Conservation (phyloP, 495 filamentous ascomycete genomes). For the Neurospora terricola region DNA sequence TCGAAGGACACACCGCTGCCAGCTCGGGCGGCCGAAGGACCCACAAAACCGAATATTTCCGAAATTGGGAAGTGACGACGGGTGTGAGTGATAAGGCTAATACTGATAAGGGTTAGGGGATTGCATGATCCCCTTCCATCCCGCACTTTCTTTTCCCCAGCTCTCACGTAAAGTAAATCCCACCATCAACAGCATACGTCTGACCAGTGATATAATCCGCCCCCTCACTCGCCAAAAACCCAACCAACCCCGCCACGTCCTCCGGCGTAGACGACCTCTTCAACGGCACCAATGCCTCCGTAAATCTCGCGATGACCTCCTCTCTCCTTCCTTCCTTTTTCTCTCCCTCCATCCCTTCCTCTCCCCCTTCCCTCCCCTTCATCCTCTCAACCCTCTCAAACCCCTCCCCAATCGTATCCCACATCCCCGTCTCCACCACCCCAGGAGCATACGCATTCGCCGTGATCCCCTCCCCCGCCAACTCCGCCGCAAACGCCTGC, state of each 20-base stretch:
- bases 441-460: conserved; percentile 55
- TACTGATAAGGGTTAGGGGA: neutral
- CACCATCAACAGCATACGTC: conserved; percentile 53
- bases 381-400: conserved; percentile 20
- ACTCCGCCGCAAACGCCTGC: conserved; percentile 48
- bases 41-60: neutral
- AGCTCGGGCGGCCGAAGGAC: neutral
- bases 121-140: too few relatives aligned
- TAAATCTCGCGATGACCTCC: conserved; percentile 40
- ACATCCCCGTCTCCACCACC: conserved; percentile 52
- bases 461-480: conserved; percentile 48
- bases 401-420: conserved; percentile 47
- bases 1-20: neutral
- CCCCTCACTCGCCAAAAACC: conserved; percentile 44
- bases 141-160: neutral
- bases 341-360: neutral
- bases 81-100: neutral
- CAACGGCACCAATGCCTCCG: conserved; percentile 36
- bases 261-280: conserved; percentile 44
- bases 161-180: conserved; percentile 38
- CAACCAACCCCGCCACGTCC: conserved; percentile 48
- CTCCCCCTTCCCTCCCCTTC: neutral
- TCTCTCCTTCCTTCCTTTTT: conserved; percentile 22
- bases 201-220: conserved; percentile 54
- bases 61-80: neutral